Base-by-base conservation (phyloP, 768 basidiomycete genomes). In the Sarcodon sp. region DNA sequence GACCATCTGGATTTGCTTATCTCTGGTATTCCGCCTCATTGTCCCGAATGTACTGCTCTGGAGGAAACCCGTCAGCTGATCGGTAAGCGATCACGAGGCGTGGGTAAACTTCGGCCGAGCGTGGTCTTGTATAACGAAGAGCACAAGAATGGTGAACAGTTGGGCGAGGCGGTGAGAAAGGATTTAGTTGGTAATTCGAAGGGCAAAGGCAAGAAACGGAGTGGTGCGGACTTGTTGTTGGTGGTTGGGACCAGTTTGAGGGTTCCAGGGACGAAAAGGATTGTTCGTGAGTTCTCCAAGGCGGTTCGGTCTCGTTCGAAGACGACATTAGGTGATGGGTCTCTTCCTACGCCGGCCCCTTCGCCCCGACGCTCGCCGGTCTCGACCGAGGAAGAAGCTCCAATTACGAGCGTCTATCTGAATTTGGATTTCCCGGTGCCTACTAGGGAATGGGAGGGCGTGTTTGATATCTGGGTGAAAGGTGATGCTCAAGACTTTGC, bases 41-140 rank as follows among this genome's bases (percentile, higher is more conserved):
- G 92, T 62, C 87, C 90, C 0, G 78, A 83, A 50, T 96, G 92
- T 64, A 72, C 71, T 6, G 68, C 76, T 16, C 68, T 80, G 61
- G 80, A 88, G 55, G 67, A 70, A 48, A 79, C 80, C 12, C 77
- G 92, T 35, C 75, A 79, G 50, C 67, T 87, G 32, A 64, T 83
- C 7, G 86, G 85, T 11, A 88, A 91, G 61, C 80, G 92, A 12
- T 74, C 80, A 4, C 69, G 90, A 43, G 83, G 85, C 3, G 72
- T 91, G 27, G 92, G 92, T 0, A 75, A 74, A 53, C 69, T 96
- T 41, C 76, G 90, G 34, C 87, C 91, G 0, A 86, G 84, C 47
- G 89, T 96, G 3, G 88, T 96, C 0, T 65, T 96, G 18, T 96
- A 96, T 60, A 91, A 91, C 53, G 92, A 94, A 61, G 69, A 71